phyloP scores from a whole-genome alignment of 2,329 filamentous ascomycete species.

The Madurella mycetomatis region DNA sequence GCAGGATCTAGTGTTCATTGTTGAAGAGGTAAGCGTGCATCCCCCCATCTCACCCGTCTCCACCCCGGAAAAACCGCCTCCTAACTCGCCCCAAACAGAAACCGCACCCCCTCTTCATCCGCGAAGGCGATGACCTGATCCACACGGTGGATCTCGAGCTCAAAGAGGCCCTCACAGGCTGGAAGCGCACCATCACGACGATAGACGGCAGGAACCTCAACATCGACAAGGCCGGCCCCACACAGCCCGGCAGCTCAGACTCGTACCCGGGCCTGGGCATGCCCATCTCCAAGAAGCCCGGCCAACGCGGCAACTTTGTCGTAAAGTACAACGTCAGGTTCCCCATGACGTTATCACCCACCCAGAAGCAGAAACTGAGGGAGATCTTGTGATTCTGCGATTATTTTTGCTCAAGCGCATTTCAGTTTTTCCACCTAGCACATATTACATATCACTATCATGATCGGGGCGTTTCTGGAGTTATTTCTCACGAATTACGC shows the following conservation, averaged over 20 bases:
- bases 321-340: conserved; percentile 92
- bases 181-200: conserved; percentile 84
- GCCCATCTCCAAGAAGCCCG: conserved; percentile 88
- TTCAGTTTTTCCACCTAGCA: background rate
- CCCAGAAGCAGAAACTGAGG: conserved; percentile 76
- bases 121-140: conserved; percentile 83
- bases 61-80: background rate
- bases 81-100: conserved; percentile 53
- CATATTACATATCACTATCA: background rate
- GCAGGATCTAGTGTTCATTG: conserved; percentile 91
- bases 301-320: conserved; percentile 79
- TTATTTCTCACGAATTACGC: background rate
- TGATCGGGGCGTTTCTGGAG: conserved; percentile 1
- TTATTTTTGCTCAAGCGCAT: too few relatives aligned
- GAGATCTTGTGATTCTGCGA: conserved; percentile 49
- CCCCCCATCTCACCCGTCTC: background rate
- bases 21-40: conserved; percentile 71
- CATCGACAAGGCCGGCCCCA: conserved; percentile 77
- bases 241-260: conserved; percentile 77
- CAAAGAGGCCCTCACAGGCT: conserved; percentile 92
- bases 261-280: conserved; percentile 83
- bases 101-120: conserved; percentile 76
- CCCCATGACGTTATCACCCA: conserved; percentile 67
- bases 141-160: conserved; percentile 76
- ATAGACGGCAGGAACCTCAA: conserved; percentile 86